Evolutionary conservation across 2,329 filamentous ascomycete species (phyloP), one percentile per base, ranked within the genome.

Genomic region (Diaporthe nobilis): DNA sequence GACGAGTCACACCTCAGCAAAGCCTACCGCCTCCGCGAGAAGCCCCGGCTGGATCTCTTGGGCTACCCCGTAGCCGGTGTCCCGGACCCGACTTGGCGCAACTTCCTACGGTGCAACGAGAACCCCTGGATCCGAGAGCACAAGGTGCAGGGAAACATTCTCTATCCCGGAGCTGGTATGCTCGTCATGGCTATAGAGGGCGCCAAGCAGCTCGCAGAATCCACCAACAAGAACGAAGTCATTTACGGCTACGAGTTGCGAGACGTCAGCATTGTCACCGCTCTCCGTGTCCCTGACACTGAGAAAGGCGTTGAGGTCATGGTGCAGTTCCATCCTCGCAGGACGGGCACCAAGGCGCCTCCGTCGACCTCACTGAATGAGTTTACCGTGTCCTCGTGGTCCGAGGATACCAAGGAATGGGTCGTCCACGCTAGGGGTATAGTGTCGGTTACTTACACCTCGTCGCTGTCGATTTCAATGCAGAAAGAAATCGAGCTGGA

Each of bases 91-190:
- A 86, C 82, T 0, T 90, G 88, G 88, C 83, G 88, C 34, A 88
- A 88, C 75, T 84, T 87, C 42, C 79, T 89, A 25, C 84, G 84
- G 15, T 78, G 86, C 1, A 85, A 87, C 47, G 87, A 89, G 73
- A 79, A 89, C 0, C 88, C 92, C 2, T 92, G 92, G 84, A 84
- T 91, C 5, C 85, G 88, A 53, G 88, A 92, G 78, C 91, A 92
- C 83, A 84, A 83, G 75, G 88, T 92, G 81, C 89, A 92, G 78
- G 89, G 87, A 25, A 81, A 90, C 49, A 87, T 86, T 8, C 87
- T 91, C 39, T 91, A 89, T 79, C 89, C 91, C 31, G 85, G 89
- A 42, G 85, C 88, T 1, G 90, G 88, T 2, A 88, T 87, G 74
- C 79, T 90, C 3, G 85, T 86, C 31, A 89, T 91, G 71, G 71